A percentile compares a stretch with the other conserved stretches of the same genome.
phyloP scores from a whole-genome alignment of 129 eudicot species.

The Oenanthe sinensis region DNA sequence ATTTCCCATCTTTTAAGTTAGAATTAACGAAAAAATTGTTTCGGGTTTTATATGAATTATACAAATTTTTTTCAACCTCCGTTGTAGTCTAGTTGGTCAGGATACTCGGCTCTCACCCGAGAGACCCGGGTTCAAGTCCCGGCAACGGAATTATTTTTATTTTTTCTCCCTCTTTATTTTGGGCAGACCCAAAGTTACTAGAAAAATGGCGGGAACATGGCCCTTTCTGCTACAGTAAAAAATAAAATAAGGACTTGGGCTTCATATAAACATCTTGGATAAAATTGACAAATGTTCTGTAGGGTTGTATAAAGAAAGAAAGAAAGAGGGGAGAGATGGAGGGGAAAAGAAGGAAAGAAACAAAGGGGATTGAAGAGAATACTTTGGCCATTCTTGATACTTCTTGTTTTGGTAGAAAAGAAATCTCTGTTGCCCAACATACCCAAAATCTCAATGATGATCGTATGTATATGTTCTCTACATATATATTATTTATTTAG shows the following conservation, averaged over 20 bases:
- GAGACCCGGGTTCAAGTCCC: constrained; percentile 96
- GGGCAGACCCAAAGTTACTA: background rate
- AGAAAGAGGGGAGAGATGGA: background rate
- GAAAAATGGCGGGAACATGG: background rate
- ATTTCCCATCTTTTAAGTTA: too few relatives aligned
- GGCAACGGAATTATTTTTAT: constrained; percentile 20
- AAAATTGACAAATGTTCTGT: background rate
- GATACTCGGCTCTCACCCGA: constrained; percentile 98
- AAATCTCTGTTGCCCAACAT: constrained; percentile 3
- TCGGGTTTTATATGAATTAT: too few relatives aligned
- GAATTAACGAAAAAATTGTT: too few relatives aligned
- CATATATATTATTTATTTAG: background rate
- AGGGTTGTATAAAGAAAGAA: background rate
- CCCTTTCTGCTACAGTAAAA: background rate
- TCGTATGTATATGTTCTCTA: constrained; percentile 16
- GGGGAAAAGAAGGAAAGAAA: constrained; percentile 27
- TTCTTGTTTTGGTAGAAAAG: constrained; percentile 27
- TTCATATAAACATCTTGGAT: background rate
- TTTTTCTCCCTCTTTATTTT: background rate
- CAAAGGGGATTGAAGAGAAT: constrained; percentile 64
- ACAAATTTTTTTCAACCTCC: constrained; percentile 21
- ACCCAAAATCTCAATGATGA: constrained; percentile 48
- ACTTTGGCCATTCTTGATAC: constrained; percentile 66
- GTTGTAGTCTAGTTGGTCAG: constrained; percentile 97
- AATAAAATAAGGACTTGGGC: background rate